A percentile compares a stretch with the other conserved stretches of the same genome.
Conservation (phyloP, 345 rosid species). For the Eucalyptus fibrosa region DNA sequence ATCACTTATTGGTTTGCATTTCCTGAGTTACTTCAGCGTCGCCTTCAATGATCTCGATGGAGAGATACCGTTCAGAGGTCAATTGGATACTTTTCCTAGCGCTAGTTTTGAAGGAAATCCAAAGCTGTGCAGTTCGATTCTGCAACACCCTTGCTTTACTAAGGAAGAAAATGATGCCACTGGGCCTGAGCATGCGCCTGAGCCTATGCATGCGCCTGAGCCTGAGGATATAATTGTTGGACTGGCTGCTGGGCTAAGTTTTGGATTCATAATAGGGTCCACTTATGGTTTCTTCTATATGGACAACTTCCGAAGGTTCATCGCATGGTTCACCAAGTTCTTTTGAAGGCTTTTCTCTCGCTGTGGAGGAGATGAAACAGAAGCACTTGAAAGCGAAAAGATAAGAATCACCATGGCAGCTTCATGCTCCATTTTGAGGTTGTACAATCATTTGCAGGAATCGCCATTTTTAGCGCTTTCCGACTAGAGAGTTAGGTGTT, state of each 20-base stretch:
- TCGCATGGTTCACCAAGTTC: background rate
- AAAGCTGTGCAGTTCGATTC: background rate
- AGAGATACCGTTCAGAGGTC: background rate
- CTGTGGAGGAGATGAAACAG: background rate
- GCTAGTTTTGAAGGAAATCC: background rate
- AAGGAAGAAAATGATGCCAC: background rate
- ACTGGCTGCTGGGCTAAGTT: background rate
- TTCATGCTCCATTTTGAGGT: background rate
- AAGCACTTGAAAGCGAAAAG: background rate
- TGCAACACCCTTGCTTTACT: background rate
- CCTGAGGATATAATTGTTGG: background rate
- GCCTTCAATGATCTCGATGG: no score
- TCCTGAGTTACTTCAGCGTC: background rate
- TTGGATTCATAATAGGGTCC: background rate
- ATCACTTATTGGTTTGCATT: no score
- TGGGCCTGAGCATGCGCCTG: background rate
- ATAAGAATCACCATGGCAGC: background rate
- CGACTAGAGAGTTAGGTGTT: background rate
- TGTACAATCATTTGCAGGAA: background rate
- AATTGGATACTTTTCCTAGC: background rate
- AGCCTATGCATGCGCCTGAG: background rate
- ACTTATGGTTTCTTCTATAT: background rate
- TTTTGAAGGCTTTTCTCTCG: background rate
- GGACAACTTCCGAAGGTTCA: background rate
- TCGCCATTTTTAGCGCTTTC: background rate